A percentile compares a stretch with the other conserved stretches of the same genome.
phyloP scores from a whole-genome alignment of 805 yeast species.

The Saccharomycopsis selenospora region DNA sequence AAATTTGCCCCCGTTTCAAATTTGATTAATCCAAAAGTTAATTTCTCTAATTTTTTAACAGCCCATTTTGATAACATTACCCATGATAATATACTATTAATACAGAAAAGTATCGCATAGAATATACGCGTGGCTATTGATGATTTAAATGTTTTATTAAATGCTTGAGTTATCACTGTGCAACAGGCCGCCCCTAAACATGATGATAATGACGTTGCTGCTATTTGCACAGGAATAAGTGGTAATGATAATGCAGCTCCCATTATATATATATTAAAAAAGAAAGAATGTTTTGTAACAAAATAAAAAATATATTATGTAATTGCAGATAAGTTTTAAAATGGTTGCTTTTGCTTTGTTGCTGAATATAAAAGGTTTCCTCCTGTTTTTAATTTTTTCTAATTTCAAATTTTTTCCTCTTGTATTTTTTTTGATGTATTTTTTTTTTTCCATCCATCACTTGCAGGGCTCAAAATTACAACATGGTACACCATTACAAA shows the following conservation, averaged over 20 bases:
- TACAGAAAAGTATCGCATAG: slow-evolving; percentile 70
- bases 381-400: too few relatives aligned
- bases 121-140: slow-evolving; percentile 78
- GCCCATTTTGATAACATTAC: slow-evolving; percentile 80
- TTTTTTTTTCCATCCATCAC: too few relatives aligned
- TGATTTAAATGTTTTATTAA: slow-evolving; percentile 52
- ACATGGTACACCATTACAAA: too few relatives aligned
- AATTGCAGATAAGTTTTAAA: too few relatives aligned
- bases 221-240: slow-evolving; percentile 44
- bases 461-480: too few relatives aligned
- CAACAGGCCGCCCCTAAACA: slow-evolving; percentile 79
- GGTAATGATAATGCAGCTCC: slow-evolving; percentile 72
- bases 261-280: slow-evolving; percentile 31
- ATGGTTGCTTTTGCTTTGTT: too few relatives aligned
- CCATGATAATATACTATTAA: slow-evolving; percentile 87
- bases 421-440: too few relatives aligned
- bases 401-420: too few relatives aligned
- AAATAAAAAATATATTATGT: too few relatives aligned
- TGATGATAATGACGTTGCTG: slow-evolving; percentile 57
- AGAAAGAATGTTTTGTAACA: too few relatives aligned
- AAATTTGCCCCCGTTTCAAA: slow-evolving; percentile 70
- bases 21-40: slow-evolving; percentile 63
- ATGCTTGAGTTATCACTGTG: slow-evolving; percentile 49
- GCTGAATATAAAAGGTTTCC: too few relatives aligned
- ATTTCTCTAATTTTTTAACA: slow-evolving; percentile 59